Conservation (phyloP, 768 basidiomycete genomes). For the Pleurotus ostreatus region DNA sequence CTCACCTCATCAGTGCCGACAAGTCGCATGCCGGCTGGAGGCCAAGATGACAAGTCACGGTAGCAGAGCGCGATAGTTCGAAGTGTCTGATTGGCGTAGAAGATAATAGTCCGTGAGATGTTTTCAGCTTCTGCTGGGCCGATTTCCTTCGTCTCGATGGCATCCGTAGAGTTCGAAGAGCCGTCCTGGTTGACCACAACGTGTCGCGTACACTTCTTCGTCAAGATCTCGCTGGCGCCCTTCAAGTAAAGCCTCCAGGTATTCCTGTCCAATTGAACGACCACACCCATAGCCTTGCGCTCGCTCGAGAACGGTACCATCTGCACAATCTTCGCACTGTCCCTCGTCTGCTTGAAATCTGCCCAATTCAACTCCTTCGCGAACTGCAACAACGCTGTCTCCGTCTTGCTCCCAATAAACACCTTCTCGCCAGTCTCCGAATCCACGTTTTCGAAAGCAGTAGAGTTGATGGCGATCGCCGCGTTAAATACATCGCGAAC, state of each 20-base stretch:
- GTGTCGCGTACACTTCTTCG: slow-evolving; percentile 68
- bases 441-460: slow-evolving; percentile 50
- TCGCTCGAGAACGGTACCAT: slow-evolving; percentile 79
- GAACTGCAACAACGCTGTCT: slow-evolving; percentile 69
- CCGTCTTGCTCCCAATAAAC: slow-evolving; percentile 79
- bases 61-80: slow-evolving; percentile 95
- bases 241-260: slow-evolving; percentile 76
- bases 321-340: slow-evolving; percentile 49
- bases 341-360: slow-evolving; percentile 52
- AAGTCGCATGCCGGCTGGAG: slow-evolving; percentile 47
- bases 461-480: slow-evolving; percentile 11
- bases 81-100: slow-evolving; percentile 95
- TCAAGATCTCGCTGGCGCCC: slow-evolving; percentile 92
- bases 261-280: slow-evolving; percentile 55
- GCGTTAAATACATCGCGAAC: slow-evolving; percentile 10
- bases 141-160: slow-evolving; percentile 57
- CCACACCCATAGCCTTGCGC: slow-evolving; percentile 87
- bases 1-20: slow-evolving; percentile 52
- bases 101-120: slow-evolving; percentile 90
- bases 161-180: slow-evolving; percentile 11
- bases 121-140: slow-evolving; percentile 71
- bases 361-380: slow-evolving; percentile 66
- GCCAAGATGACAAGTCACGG: slow-evolving; percentile 83
- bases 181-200: slow-evolving; percentile 56
- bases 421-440: slow-evolving; percentile 39